Evolutionary conservation across 2,329 filamentous ascomycete species (phyloP).

Genomic region (Lasiodiplodia gonubiensis): DNA sequence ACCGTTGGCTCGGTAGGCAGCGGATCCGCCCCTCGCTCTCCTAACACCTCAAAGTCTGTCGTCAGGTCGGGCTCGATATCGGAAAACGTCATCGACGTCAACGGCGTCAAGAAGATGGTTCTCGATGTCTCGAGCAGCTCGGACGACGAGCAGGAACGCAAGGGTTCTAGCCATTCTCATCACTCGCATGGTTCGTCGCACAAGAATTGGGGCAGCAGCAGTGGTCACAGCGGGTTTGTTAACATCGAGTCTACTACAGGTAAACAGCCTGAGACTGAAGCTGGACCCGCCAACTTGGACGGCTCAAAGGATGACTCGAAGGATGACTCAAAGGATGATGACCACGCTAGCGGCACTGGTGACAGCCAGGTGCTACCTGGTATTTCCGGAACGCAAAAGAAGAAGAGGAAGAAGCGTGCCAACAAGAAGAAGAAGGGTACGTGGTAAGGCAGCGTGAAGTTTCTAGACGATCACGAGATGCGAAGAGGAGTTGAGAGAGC

Average conservation of each 20-base stretch:
- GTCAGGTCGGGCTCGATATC: constrained; percentile 79
- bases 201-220: constrained; percentile 20
- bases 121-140: constrained; percentile 68
- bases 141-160: constrained; percentile 10
- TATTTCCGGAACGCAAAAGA: constrained; percentile 31
- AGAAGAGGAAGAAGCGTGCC: constrained; percentile 44
- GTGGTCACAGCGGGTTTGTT: constrained; percentile 15
- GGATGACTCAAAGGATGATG: constrained; percentile 24
- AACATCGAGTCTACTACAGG: constrained; percentile 5
- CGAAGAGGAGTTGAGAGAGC: neutral
- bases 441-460: constrained; percentile 30
- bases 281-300: constrained; percentile 36
- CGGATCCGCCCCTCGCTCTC: constrained; percentile 33
- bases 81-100: constrained; percentile 75
- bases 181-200: constrained; percentile 19
- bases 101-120: constrained; percentile 77
- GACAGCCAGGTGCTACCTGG: constrained; percentile 31
- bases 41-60: constrained; percentile 49
- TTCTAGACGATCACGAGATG: neutral
- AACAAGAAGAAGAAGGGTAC: constrained; percentile 43
- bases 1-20: constrained; percentile 43
- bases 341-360: constrained; percentile 32
- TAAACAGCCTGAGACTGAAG: constrained; percentile 30
- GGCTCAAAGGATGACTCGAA: constrained; percentile 32
- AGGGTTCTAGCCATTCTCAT: constrained; percentile 25